Conservation (phyloP, 2,329 filamentous ascomycete genomes). For the Hypoxylon rubiginosum region DNA sequence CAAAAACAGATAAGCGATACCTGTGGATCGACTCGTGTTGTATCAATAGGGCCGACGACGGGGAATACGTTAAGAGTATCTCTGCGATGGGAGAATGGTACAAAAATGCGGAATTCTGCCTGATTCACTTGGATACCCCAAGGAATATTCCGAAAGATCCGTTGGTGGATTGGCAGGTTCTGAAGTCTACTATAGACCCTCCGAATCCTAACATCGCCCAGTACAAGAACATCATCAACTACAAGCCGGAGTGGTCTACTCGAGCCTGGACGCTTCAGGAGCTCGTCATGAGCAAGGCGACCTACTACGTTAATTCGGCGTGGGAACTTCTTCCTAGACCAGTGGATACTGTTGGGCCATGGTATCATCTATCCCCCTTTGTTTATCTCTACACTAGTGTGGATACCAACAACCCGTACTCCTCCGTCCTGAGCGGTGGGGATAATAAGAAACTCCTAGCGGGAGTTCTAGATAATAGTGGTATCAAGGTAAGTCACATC, state of each 20-base stretch:
- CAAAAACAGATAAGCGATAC: conserved; percentile 46
- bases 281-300: conserved; percentile 53
- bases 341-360: conserved; percentile 50
- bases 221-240: conserved; percentile 38
- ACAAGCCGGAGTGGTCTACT: conserved; percentile 48
- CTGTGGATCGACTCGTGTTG: conserved; percentile 54
- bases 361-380: conserved; percentile 51
- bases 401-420: conserved; percentile 41
- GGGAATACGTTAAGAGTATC: conserved; percentile 50
- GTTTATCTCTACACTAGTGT: conserved; percentile 44
- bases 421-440: neutral
- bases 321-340: conserved; percentile 49
- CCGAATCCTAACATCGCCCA: conserved; percentile 36
- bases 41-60: conserved; percentile 50
- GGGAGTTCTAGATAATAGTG: conserved; percentile 15
- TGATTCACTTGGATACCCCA: conserved; percentile 49
- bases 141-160: conserved; percentile 41
- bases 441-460: neutral
- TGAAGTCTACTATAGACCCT: conserved; percentile 22
- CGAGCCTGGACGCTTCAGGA: conserved; percentile 53
- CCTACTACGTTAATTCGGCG: conserved; percentile 52
- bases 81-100: conserved; percentile 52
- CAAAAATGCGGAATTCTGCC: conserved; percentile 49
- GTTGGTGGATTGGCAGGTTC: conserved; percentile 42
- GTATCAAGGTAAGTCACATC: conserved; percentile 11